These are phyloP conservation scores for Vitis riparia DNA, from an alignment of 164 flowering plant species.

Conservation along the genomic window DNA sequence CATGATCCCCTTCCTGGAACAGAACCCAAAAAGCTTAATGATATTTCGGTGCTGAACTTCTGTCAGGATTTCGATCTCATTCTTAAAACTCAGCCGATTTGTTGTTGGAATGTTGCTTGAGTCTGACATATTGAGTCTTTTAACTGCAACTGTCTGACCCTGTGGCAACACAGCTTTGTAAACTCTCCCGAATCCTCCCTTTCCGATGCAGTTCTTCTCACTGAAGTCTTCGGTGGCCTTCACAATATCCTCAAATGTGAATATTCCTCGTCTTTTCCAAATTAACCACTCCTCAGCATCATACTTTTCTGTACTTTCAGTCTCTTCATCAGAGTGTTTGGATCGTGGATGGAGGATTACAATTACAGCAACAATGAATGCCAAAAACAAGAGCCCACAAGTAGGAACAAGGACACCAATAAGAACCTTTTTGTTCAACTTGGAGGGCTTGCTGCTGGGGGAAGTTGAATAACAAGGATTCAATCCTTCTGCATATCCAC, in stretches of 20 bases:
- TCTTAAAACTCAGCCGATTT: slow-evolving; percentile 44
- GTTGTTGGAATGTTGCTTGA: slow-evolving; percentile 28
- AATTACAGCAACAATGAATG: slow-evolving; percentile 4
- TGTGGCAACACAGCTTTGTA: slow-evolving; percentile 45
- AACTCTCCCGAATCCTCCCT: slow-evolving; percentile 64
- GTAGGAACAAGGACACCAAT: slow-evolving; percentile 34
- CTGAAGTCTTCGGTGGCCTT: slow-evolving; percentile 54
- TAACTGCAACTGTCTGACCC: slow-evolving; percentile 60
- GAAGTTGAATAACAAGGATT: slow-evolving; percentile 18
- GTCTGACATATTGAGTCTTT: slow-evolving; percentile 39
- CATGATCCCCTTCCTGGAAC: slow-evolving; percentile 33
- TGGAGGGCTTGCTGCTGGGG: not conserved
- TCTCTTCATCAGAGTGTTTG: slow-evolving; percentile 20
- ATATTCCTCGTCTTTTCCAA: slow-evolving; percentile 55
- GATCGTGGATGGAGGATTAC: slow-evolving; percentile 8
- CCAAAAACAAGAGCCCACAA: slow-evolving; percentile 18
- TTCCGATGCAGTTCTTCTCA: slow-evolving; percentile 52
- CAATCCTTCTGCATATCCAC: slow-evolving; percentile 43
- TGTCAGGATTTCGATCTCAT: slow-evolving; percentile 55
- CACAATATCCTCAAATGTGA: slow-evolving; percentile 44
- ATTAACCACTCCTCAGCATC: slow-evolving; percentile 25
- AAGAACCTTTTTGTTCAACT: slow-evolving; percentile 20
- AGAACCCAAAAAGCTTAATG: slow-evolving; percentile 60
- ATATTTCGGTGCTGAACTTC: slow-evolving; percentile 64
- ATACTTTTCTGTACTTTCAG: not conserved